Conservation (phyloP, 805 yeast genomes). For the Kodamaea leandrae region DNA sequence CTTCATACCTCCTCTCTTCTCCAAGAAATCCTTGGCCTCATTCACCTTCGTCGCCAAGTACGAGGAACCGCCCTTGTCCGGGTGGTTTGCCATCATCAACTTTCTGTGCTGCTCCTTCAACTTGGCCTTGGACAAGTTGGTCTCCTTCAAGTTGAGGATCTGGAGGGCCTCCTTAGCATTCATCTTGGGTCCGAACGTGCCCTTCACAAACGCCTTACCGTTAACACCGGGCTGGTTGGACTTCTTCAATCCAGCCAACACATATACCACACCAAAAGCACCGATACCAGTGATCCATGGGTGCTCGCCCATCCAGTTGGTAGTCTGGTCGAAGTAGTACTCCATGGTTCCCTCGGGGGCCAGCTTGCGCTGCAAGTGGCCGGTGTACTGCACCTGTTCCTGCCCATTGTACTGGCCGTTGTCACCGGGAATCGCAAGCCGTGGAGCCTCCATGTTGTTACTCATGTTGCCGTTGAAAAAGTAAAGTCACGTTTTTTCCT, state of each 20-base stretch:
- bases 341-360: constrained; percentile 51
- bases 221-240: constrained; percentile 63
- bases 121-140: constrained; percentile 57
- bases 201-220: constrained; percentile 71
- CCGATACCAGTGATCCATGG: constrained; percentile 75
- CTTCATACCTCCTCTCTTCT: constrained; percentile 59
- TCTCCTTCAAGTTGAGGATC: constrained; percentile 72
- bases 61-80: constrained; percentile 92
- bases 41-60: constrained; percentile 87
- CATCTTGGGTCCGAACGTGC: constrained; percentile 93
- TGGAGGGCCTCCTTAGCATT: constrained; percentile 82
- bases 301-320: constrained; percentile 65
- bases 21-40: constrained; percentile 84
- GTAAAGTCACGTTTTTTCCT: no score
- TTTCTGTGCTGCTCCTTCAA: constrained; percentile 77
- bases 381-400: constrained; percentile 30
- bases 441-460: constrained; percentile 51
- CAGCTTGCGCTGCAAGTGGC: constrained; percentile 39
- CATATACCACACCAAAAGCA: constrained; percentile 59
- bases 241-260: constrained; percentile 66
- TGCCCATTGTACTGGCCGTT: no score
- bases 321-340: constrained; percentile 60
- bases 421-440: constrained; percentile 59
- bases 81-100: constrained; percentile 87
- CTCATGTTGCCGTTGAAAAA: constrained; percentile 20